Evolutionary conservation across 148 eudicot species (phyloP).

Genomic region (Vaccinium myrtillus): DNA sequence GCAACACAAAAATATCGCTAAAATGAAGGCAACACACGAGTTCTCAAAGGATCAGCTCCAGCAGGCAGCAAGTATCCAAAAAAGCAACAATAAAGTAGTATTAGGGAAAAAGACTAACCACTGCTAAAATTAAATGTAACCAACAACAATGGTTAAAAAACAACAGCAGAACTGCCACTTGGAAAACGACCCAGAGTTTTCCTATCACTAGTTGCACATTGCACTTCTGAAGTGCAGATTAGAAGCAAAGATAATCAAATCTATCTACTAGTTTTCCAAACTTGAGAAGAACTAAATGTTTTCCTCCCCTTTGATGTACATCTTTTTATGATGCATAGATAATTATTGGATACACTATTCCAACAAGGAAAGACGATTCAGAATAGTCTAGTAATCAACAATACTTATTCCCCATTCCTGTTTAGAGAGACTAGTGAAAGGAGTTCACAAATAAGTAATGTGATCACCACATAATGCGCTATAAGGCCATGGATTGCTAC

Average conservation of each 20-base stretch:
- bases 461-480: neutral
- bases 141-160: neutral
- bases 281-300: neutral
- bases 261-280: neutral
- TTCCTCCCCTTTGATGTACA: neutral
- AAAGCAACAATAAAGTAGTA: neutral
- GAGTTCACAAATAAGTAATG: neutral
- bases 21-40: neutral
- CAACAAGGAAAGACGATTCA: neutral
- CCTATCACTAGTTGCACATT: neutral
- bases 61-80: neutral
- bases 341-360: neutral
- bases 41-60: neutral
- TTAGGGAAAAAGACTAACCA: neutral
- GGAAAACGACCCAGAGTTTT: neutral
- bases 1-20: constrained; percentile 7
- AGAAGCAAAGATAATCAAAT: neutral
- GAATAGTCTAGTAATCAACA: neutral
- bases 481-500: neutral
- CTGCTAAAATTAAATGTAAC: neutral
- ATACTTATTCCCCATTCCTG: too few species aligned
- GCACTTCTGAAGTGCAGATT: neutral
- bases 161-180: neutral
- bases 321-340: neutral
- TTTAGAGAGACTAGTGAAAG: neutral